Percentiles rank a stretch among this genome's conserved stretches.
phyloP scores from a whole-genome alignment of 495 filamentous ascomycete genomes.

The Neurospora sp. region DNA sequence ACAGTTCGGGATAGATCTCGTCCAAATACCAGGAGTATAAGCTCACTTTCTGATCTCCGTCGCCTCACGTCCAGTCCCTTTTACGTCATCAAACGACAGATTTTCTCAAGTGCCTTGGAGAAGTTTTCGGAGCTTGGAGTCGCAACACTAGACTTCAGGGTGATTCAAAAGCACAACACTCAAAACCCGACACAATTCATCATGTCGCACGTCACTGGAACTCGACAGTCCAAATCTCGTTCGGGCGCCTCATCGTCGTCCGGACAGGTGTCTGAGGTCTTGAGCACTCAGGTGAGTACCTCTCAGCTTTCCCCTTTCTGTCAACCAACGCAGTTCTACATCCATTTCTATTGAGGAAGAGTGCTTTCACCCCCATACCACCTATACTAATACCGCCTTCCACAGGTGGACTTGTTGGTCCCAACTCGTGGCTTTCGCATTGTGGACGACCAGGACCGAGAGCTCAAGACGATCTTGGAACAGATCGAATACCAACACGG shows the following conservation, averaged over 20 bases:
- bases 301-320: background rate
- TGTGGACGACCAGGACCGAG: constrained; percentile 7
- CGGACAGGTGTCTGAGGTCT: background rate
- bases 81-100: background rate
- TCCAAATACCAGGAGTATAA: no score
- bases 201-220: background rate
- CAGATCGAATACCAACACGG: constrained; percentile 5
- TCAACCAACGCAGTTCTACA: background rate
- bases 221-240: background rate
- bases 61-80: background rate
- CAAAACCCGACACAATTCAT: background rate
- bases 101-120: background rate
- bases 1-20: no score
- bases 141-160: background rate
- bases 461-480: constrained; percentile 1
- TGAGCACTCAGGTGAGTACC: background rate
- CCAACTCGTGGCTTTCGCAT: constrained; percentile 3
- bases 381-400: background rate
- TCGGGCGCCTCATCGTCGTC: background rate
- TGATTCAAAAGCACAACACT: background rate
- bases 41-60: background rate
- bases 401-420: background rate
- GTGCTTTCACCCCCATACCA: background rate
- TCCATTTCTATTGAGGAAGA: background rate
- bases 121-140: no score